Base-by-base conservation (phyloP, 306 rosid species). In the Dryas alaskensis region DNA sequence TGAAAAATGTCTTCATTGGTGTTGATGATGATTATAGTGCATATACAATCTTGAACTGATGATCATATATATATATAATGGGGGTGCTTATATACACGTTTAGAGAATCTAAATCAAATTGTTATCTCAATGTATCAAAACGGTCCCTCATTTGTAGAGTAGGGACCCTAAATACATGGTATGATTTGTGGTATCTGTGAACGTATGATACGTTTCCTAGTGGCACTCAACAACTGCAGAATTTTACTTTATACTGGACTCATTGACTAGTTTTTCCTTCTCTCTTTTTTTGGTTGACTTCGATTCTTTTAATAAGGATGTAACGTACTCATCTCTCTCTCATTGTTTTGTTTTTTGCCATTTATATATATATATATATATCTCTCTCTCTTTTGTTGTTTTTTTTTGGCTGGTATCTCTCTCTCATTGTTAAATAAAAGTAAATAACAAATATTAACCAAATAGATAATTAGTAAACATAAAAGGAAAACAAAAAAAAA, bases 1-100 rank as follows among this genome's bases (percentile, higher is more conserved):
- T 6, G 67, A 49, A 44, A 22, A 60, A 14, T 60, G 39, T 73
- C 73, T 61, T 54, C 76, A 75, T 83, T 51, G 76, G 9, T 72
- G 39, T 46, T 55, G 27, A 3, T 31, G 37, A 70, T 11, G 44
- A 70, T 7, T 53, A 8, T 37, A 10, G 40, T 25, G 16, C 12
- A 37, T 8, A 40, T 47, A 40, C 14, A 17, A 6, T 62, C 60
- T 16, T 62, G 6, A 16, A 7, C 48, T 1, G 22, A 62, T 16
- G 1, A 37, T 14, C 5, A 37, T 27, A 27, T 27, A 27, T 27
- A 27, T 27, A 27, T 27, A 1, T 27, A n/a, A n/a, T 40, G 7
- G 50, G 31, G 50, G 55, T 44, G 31, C 11, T 44, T 71, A 43
- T 71, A 19, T 71, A 71, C 9, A 57, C 57, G 46, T 13, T 57